Evolutionary conservation across 495 filamentous ascomycete species (phyloP), one percentile per base, ranked within the genome.

Genomic region (Penicillium bialowiezense): DNA sequence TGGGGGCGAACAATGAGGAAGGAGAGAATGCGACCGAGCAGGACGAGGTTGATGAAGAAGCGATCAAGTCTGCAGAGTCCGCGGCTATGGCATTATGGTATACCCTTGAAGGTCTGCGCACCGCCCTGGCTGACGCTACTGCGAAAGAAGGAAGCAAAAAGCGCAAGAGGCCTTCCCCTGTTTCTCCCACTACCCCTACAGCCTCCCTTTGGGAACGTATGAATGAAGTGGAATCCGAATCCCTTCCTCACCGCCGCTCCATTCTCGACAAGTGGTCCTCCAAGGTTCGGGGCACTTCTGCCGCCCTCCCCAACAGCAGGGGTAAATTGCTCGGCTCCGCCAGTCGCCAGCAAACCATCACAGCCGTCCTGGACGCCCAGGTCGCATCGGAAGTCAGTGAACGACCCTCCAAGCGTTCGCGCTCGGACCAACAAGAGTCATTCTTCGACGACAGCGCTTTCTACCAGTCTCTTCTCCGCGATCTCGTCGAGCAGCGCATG

Each of bases 391-490:
- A 85, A 51, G 66, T 77, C 0, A 78, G 85, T 17, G 82, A 87
- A 29, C 81, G 91, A 8, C 64, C 91, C 28, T 78, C 59, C 69
- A 84, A 58, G 83, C 90, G 41, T 44, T 58, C 65, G 5, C 71
- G 71, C 26, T 21, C 37, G 9, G 51, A 51, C 3, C 33, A 47
- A 7, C 31, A 36, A 5, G 59, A 70, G 26, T 56, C 72, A 3
- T 79, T 96, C 60, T 98, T 91, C 71, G 92, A 97, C 58, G 93
- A 97, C 59, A 86, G 87, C 7, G 83, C 90, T 62, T 96, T 97
- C 70, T 98, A 98, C 73, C 88, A 93, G 60, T 76, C 89, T 7
- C 77, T 95, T 7, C 79, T 98, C 13, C 93, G 95, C 51, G 91
- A 96, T 51, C 80, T 98, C 1, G 88, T 98, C 24, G 88, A 95